Evolutionary conservation across 768 basidiomycete genomes (phyloP).

Genomic region (Calocybe cyanea): DNA sequence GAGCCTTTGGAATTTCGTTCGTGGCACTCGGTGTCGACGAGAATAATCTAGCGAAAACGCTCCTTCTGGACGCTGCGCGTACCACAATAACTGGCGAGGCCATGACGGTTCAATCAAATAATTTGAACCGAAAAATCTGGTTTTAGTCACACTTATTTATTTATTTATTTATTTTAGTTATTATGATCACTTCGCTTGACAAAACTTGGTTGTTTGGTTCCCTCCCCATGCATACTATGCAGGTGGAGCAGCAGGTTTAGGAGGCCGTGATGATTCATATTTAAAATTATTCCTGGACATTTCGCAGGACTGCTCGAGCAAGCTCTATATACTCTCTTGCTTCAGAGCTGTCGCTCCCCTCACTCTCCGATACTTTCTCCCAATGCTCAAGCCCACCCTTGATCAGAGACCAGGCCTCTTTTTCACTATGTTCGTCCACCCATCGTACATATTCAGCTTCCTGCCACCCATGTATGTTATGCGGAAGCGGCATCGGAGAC

Average conservation of each 20-base stretch:
- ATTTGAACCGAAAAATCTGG: conserved; percentile 1
- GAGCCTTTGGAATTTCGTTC: conserved; percentile 58
- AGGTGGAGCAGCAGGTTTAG: conserved; percentile 9
- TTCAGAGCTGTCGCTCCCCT: conserved; percentile 40
- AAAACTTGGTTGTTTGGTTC: too few species aligned
- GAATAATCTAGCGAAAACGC: conserved; percentile 30
- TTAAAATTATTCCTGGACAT: conserved; percentile 21
- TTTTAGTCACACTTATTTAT: conserved; percentile 1
- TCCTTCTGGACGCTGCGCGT: conserved; percentile 25
- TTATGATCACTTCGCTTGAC: too few species aligned
- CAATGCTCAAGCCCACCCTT: conserved; percentile 75
- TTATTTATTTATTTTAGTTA: too few species aligned
- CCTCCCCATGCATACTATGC: too few species aligned
- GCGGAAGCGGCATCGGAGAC: conserved; percentile 81
- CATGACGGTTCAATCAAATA: conserved; percentile 17
- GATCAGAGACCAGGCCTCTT: conserved; percentile 76
- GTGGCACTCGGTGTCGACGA: conserved; percentile 30
- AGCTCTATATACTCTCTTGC: conserved; percentile 64
- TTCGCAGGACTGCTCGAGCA: conserved; percentile 61
- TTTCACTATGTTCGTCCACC: conserved; percentile 86
- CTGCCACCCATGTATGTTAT: conserved; percentile 89
- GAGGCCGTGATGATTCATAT: background rate
- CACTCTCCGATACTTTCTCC: conserved; percentile 67
- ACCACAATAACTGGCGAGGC: conserved; percentile 26
- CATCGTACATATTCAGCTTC: conserved; percentile 96